Percentiles rank a stretch among this genome's conserved stretches.
Conservation (phyloP, 148 eudicot species). For the Rhododendron molle region DNA sequence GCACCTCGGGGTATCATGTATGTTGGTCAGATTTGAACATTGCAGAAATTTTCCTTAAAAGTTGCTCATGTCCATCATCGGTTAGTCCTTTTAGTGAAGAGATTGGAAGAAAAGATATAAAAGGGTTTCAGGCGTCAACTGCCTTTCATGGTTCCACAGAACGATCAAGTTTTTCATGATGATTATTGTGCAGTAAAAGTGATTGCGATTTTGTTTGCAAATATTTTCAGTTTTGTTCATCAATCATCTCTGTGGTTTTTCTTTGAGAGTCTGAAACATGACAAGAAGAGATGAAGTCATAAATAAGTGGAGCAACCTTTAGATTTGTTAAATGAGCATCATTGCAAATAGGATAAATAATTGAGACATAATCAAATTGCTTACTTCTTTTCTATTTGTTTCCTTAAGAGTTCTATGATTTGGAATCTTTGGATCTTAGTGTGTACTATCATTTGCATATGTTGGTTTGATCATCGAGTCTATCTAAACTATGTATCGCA, state of each 20-base stretch:
- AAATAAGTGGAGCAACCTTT: not conserved
- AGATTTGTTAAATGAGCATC: not conserved
- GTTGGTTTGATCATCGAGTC: not conserved
- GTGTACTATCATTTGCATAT: not conserved
- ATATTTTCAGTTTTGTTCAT: not conserved
- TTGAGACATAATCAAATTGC: not conserved
- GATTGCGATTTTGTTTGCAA: not conserved
- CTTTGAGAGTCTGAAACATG: not conserved
- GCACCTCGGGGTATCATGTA: not conserved
- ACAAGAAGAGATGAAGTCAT: not conserved
- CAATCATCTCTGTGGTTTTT: not conserved
- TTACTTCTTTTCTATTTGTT: not conserved
- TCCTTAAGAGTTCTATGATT: not conserved
- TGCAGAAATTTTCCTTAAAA: not conserved
- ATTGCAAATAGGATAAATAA: not conserved
- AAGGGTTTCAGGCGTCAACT: not conserved
- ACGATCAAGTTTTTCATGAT: not conserved
- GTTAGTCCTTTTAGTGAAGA: not conserved
- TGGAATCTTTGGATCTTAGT: not conserved
- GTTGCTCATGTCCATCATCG: not conserved
- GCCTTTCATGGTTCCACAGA: not conserved
- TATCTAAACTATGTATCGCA: not conserved
- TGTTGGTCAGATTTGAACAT: not conserved
- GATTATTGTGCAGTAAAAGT: not conserved
- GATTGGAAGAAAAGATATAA: not conserved